Base-by-base conservation (phyloP, 106 monocot genomes). In the Dioscorea zingiberensis region DNA sequence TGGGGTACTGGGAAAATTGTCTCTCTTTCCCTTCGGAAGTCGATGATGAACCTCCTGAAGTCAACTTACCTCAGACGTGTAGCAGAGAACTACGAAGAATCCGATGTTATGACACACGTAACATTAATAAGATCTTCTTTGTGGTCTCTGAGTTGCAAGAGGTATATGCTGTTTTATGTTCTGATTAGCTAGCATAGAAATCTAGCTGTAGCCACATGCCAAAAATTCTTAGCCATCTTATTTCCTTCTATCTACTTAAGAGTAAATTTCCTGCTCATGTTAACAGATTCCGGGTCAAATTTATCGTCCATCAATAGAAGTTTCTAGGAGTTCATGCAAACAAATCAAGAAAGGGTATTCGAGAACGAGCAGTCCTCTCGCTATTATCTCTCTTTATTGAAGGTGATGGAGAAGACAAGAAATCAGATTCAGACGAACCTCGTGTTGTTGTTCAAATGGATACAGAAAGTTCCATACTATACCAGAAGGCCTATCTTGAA, bases 401-500 rank as follows among this genome's bases (percentile, higher is more conserved):
- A 48, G 64, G 57, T 68, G 46, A 64, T 27, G 27, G 25, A 48
- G 74, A 66, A 70, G 21, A 4, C 7, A 69, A 53, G 63, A 53
- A 64, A 44, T 23, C 21, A 48, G 74, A 66, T 67, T 16, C 7
- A 10, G 57, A 73, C 16, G 56, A 21, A 21, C 76, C 79, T 16
- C 80, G 62, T 0, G 49, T 66, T 64, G 81, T 81, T 30, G 67
- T 74, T 47, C 85, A 77, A 54, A 85, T 85, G 85, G 85, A 85
- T 65, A 85, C 80, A 30, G 81, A 85, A 57, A 70, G 67, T 58
- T 65, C 80, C 54, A 21, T 54, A 4, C 70, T 80, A 51, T 73
- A 85, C 77, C 73, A 77, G 54, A 85, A 85, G 60, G 77, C 7
- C 38, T 85, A 81, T 60, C 70, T 85, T 25, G 85, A 81, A 48